Base-by-base conservation (phyloP, 495 filamentous ascomycete genomes). In the Talaromyces wortmannii region DNA sequence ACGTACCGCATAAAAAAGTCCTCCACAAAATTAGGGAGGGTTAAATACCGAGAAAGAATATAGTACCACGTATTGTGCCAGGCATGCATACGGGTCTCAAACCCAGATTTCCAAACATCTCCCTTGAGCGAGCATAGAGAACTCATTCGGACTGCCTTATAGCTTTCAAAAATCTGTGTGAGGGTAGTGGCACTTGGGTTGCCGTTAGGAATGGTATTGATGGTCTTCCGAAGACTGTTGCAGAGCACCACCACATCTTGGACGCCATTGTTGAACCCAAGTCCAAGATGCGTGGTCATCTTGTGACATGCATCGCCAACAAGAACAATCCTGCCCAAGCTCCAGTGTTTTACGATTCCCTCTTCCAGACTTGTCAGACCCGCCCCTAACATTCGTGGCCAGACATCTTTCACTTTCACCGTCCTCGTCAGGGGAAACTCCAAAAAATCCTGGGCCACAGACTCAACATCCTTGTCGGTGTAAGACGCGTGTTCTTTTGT, bases 241-340 rank as follows among this genome's bases (percentile, higher is more conserved):
- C 66, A 67, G 2, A 75, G 62, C 12, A 64, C 64, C 18, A 69
- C 61, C 1, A 67, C 60, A 55, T 73, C 69, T 43, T 70, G 59
- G 40, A 75, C 57, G 7, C 69, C 67, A 36, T 61, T 56, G 50
- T 68, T 71, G 29, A 64, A 67, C 10, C 70, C 71, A 12, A 65
- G 64, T 0, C 67, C 71, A 10, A 58, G 50, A 50, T 67, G 58
- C 6, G 61, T 57, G 2, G 62, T 67, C 18, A 63, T 51, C 48
- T 63, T 63, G 48, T 67, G 65, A 43, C 59, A 62, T 4, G 62
- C 55, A 55, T 67, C 65, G 2, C 65, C 65, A 0, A 55, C 60
- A 18, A 67, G 62, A 6, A 62, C 65, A 31, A 65, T 58, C n/a
- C 65, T 16, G 6, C 62, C 62, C 0, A 57, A 52, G 43, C 59